Percentiles rank a stretch among this genome's conserved stretches.
Evolutionary conservation across 371 early-diverging fungal species (phyloP).

Genomic region (Umbelopsis sp.): DNA sequence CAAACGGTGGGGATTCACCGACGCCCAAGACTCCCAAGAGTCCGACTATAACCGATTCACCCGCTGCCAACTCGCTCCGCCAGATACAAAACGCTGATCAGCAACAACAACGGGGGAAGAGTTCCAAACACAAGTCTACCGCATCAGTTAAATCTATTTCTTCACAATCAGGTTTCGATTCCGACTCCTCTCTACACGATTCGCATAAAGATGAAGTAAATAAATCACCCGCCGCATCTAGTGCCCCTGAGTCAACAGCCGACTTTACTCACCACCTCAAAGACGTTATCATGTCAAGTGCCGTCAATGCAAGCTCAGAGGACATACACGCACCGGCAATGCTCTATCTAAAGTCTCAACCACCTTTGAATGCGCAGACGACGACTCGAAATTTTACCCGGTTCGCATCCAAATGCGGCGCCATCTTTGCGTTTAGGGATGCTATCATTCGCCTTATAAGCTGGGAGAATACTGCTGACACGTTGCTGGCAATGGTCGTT

Average conservation of each 20-base stretch:
- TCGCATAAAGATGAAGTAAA: not conserved
- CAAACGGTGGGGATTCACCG: not conserved
- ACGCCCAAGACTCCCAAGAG: constrained; percentile 14
- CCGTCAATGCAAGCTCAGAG: constrained; percentile 20
- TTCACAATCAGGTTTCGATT: constrained; percentile 12
- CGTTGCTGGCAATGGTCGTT: constrained; percentile 35
- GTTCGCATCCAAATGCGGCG: constrained; percentile 48
- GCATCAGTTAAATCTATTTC: not conserved
- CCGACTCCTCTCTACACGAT: constrained; percentile 3
- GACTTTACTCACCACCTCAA: constrained; percentile 19
- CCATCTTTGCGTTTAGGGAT: constrained; percentile 48
- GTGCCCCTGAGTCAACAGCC: not conserved
- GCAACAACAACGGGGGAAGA: constrained; percentile 5
- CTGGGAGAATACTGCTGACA: constrained; percentile 51
- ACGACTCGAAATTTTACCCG: constrained; percentile 51
- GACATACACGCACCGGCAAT: constrained; percentile 24
- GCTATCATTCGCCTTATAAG: constrained; percentile 43
- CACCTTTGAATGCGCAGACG: constrained; percentile 43
- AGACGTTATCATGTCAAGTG: constrained; percentile 19
- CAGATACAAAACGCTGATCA: constrained; percentile 15
- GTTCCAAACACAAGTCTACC: not conserved
- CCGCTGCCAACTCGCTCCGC: constrained; percentile 34
- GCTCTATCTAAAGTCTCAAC: constrained; percentile 41
- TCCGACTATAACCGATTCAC: constrained; percentile 21
- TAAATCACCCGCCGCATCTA: not conserved